Base-by-base conservation (phyloP, 139 green algal genomes). In the Tetratostichococcus sp. region DNA sequence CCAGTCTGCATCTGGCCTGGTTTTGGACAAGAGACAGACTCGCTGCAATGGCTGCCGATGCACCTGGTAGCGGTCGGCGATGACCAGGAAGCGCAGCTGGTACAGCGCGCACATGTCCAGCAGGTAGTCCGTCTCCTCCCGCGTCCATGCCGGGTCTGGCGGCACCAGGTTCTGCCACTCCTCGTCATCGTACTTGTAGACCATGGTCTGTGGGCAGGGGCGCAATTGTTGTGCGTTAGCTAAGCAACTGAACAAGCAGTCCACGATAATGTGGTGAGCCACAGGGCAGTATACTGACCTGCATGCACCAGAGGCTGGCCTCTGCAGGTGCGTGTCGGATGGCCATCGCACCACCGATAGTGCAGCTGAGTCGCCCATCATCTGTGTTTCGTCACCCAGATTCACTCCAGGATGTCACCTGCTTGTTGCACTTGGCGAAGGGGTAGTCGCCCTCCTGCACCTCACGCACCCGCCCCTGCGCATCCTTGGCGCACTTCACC, bases 351-450 rank as follows among this genome's bases (percentile, higher is more conserved):
- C n/a, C n/a, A n/a, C n/a, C n/a, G n/a, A n/a, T n/a, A n/a, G n/a
- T n/a, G n/a, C n/a, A n/a, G n/a, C n/a, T n/a, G n/a, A n/a, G n/a
- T n/a, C n/a, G n/a, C n/a, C n/a, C n/a, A n/a, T n/a, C n/a, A n/a
- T n/a, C n/a, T n/a, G n/a, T n/a, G n/a, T n/a, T n/a, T n/a, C n/a
- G n/a, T n/a, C n/a, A n/a, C n/a, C n/a, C n/a, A n/a, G n/a, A n/a
- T n/a, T n/a, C n/a, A n/a, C n/a, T 50, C 39, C 39, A 50, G 39
- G 39, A 11, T 50, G 62, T 4, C 78, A 93, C 91, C 88, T 94
- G 89, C 50, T 93, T 96, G 83, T 97, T 97, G 84, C 91, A 95
- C 76, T 97, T 97, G 21, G 89, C 89, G 82, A 93, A 97, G 0
- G 84, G 75, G 75, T 97, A 97, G 28, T 94, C 89, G 0, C 80